Evolutionary conservation across 805 yeast genomes (phyloP).

Genomic region (Diddensiella santjacobensis): DNA sequence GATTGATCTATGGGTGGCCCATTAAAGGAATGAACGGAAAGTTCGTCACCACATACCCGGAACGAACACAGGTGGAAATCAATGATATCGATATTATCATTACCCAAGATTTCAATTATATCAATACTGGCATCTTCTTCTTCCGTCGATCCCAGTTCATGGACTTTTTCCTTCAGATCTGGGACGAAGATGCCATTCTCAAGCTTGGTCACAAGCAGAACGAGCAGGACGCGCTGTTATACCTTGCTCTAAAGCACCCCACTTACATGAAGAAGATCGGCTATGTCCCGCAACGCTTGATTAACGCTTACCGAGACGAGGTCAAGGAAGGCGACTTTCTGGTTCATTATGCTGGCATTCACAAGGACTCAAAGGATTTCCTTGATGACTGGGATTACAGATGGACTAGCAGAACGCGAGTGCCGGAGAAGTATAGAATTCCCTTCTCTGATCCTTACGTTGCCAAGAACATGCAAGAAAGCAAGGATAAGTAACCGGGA

Average conservation of each 20-base stretch:
- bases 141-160: constrained; percentile 24
- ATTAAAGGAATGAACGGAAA: constrained; percentile 16
- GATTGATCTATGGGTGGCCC: constrained; percentile 22
- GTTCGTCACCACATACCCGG: constrained; percentile 4
- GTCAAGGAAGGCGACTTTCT: constrained; percentile 28
- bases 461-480: background rate
- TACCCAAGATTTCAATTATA: constrained; percentile 27
- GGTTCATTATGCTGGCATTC: constrained; percentile 31
- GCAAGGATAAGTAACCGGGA: no score
- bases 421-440: constrained; percentile 4
- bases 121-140: constrained; percentile 34
- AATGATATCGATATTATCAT: constrained; percentile 26
- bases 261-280: constrained; percentile 26
- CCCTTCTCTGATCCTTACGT: background rate
- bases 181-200: constrained; percentile 26
- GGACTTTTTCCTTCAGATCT: constrained; percentile 26
- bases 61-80: constrained; percentile 17
- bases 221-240: constrained; percentile 26
- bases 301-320: constrained; percentile 27
- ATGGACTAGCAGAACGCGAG: constrained; percentile 6
- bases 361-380: background rate
- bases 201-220: constrained; percentile 16
- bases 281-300: constrained; percentile 29
- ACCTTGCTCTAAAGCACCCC: constrained; percentile 18
- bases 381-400: background rate